Conservation (phyloP, 768 basidiomycete species). For the Boletus tylopilopsis region DNA sequence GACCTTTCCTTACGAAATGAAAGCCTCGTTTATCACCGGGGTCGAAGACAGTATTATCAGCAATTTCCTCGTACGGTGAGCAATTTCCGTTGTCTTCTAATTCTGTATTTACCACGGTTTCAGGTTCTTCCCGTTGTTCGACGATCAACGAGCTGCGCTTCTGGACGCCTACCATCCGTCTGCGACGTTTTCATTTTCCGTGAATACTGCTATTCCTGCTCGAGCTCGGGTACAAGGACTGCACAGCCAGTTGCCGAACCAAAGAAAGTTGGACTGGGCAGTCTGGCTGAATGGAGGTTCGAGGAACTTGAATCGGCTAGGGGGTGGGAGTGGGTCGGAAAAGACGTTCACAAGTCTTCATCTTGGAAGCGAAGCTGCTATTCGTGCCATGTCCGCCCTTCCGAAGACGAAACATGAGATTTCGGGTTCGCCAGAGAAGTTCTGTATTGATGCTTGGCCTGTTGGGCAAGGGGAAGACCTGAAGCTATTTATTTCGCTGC, state of each 20-base stretch:
- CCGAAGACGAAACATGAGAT: conserved; percentile 86
- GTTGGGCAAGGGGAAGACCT: conserved; percentile 55
- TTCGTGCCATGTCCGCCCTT: conserved; percentile 57
- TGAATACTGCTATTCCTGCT: conserved; percentile 76
- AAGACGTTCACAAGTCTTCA: conserved; percentile 66
- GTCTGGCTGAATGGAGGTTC: conserved; percentile 65
- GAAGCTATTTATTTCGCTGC: conserved; percentile 67
- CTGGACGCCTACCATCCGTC: conserved; percentile 72
- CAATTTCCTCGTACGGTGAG: conserved; percentile 75
- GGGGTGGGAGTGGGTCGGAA: conserved; percentile 54
- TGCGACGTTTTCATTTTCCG: conserved; percentile 90
- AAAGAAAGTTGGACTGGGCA: conserved; percentile 77
- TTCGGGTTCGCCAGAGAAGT: conserved; percentile 70
- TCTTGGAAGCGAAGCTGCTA: conserved; percentile 61
- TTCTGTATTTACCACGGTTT: not conserved
- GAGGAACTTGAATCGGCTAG: conserved; percentile 72
- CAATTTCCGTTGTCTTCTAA: conserved; percentile 6
- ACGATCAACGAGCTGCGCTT: conserved; percentile 66
- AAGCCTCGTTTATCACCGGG: conserved; percentile 68
- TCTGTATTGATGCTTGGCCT: conserved; percentile 84
- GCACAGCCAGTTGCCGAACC: conserved; percentile 72
- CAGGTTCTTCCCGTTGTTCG: conserved; percentile 85
- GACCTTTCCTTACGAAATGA: conserved; percentile 78
- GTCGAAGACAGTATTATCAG: conserved; percentile 66
- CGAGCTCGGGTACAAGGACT: conserved; percentile 74